Evolutionary conservation across 2,329 filamentous ascomycete genomes (phyloP), one percentile per base, ranked within the genome.

Genomic region (Rutstroemia sp.): DNA sequence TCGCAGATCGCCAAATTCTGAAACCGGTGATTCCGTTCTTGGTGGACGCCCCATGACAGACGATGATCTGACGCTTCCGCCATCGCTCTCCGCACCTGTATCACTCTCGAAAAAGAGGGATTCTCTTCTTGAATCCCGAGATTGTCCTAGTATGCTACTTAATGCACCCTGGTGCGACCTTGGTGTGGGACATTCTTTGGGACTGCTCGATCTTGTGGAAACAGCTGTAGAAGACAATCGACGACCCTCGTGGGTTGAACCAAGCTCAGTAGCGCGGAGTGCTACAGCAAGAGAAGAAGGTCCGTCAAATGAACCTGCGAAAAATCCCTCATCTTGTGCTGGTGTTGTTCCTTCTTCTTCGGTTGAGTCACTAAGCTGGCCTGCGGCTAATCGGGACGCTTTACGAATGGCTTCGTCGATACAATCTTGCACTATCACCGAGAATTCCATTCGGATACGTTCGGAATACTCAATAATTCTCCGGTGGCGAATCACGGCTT

Each of bases 381-480:
- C 92, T 45, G 89, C 85, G 47, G 90, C 90, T 63, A 96, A 92
- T 50, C 86, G 86, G 55, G 89, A 88, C 53, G 94, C 92, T 72
- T 97, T 96, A 62, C 82, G 83, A 72, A 97, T 81, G 8, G 94
- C 94, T 60, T 90, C 91, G 58, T 95, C 87, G 52, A 99, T 96
- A 69, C 94, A 99, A 65, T 96, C 90, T 67, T 97, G 90, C 2
- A 99, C 92, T 57, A 96, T 78, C 25, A 95, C 82, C 27, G 92
- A 88, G 66, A 96, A 95, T 67, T 99, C 94, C 48, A 96, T 81
- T 4, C 95, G 88, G 61, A 99, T 96, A 34, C 95, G 86, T 73
- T 99, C 94, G 0, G 92, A 86, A 69, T 99, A 99, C 70, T 99
- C 94, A 34, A 99, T 85, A 51, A 97, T 95, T 64, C 87, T 86